These are phyloP conservation scores for Nicotiana otophora DNA, from an alignment of 257 asterid genomes.

Conservation along the genomic window DNA sequence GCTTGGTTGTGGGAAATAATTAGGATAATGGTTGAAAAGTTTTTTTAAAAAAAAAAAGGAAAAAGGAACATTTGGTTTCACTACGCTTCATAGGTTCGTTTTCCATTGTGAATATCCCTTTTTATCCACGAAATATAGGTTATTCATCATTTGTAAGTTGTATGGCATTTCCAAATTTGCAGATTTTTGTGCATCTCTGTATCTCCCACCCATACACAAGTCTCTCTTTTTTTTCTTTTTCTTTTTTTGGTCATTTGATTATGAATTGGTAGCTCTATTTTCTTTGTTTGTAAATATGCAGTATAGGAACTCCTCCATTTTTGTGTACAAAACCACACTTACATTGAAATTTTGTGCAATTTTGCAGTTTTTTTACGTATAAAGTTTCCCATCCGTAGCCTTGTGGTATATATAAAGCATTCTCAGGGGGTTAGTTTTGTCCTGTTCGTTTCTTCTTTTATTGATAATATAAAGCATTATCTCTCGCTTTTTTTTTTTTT, in stretches of 20 bases:
- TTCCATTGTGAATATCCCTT: conserved; percentile 11
- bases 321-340: background rate
- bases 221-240: background rate
- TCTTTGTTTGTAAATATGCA: background rate
- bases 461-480: too few relatives aligned
- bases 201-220: background rate
- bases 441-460: background rate
- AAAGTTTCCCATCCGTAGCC: background rate
- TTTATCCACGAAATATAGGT: conserved; percentile 11
- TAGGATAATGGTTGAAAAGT: conserved; percentile 13
- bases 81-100: background rate
- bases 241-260: background rate
- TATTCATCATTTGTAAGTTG: background rate
- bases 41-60: background rate
- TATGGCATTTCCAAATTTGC: background rate
- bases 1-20: conserved; percentile 16
- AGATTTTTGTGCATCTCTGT: background rate
- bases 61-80: background rate
- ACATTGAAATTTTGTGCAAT: background rate
- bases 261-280: background rate
- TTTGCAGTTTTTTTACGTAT: background rate
- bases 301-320: background rate
- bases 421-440: background rate
- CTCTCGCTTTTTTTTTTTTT: too few relatives aligned
- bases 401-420: background rate